Conservation (phyloP, 208 protist species). For the Wallacemonas rigidus region DNA sequence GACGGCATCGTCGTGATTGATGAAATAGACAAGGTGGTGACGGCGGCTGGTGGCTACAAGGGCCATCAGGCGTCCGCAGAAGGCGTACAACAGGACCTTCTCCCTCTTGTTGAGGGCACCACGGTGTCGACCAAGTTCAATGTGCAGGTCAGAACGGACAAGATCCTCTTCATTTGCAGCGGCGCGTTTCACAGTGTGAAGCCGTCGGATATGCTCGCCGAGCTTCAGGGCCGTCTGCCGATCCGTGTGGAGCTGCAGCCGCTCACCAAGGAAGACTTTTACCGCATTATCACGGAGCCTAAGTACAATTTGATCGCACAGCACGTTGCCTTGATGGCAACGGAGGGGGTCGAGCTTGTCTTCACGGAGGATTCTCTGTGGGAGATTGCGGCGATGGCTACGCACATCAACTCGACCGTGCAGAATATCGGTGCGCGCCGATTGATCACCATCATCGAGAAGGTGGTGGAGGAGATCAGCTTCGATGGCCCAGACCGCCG, state of each 20-base stretch:
- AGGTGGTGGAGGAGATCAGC: conserved; percentile 96
- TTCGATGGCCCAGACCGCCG: conserved; percentile 89
- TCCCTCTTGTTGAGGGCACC: conserved; percentile 97
- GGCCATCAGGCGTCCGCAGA: conserved; percentile 94
- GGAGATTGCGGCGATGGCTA: conserved; percentile 95
- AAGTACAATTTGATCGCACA: conserved; percentile 96
- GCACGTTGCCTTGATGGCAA: conserved; percentile 94
- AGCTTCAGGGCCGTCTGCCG: conserved; percentile 97
- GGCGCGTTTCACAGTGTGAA: conserved; percentile 97
- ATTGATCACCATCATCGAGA: conserved; percentile 97
- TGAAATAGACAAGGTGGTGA: conserved; percentile 99
- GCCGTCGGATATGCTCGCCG: conserved; percentile 94
- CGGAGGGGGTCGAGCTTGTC: conserved; percentile 94
- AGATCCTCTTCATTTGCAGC: conserved; percentile 98
- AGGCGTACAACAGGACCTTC: conserved; percentile 98
- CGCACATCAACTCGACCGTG: conserved; percentile 95
- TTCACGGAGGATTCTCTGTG: conserved; percentile 94
- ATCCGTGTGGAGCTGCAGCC: conserved; percentile 98
- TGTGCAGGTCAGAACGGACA: conserved; percentile 97
- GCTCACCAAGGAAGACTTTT: conserved; percentile 95
- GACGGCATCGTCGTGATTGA: conserved; percentile 99
- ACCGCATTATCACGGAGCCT: conserved; percentile 98
- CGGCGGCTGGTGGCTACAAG: conserved; percentile 82
- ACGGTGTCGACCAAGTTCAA: conserved; percentile 97
- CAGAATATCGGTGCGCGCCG: conserved; percentile 98